A percentile compares a stretch with the other conserved stretches of the same genome.
Conservation (phyloP, 2,329 filamentous ascomycete species). For the Scolecobasidium constrictum region DNA sequence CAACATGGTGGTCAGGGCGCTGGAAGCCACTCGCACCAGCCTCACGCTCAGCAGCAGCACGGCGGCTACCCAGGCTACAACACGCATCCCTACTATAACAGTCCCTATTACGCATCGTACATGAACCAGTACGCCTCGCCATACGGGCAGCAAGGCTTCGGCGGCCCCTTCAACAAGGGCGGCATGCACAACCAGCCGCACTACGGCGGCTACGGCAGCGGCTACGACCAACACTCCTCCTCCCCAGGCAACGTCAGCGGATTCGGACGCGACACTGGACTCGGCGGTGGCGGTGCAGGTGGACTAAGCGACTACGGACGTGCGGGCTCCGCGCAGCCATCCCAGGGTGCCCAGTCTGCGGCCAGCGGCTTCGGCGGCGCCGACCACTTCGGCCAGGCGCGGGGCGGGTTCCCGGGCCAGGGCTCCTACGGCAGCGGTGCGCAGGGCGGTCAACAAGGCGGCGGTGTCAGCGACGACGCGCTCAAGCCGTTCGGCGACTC, state of each 20-base stretch:
- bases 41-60: slow-evolving; percentile 30
- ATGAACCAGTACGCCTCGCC: slow-evolving; percentile 50
- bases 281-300: slow-evolving; percentile 37
- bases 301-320: slow-evolving; percentile 51
- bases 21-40: slow-evolving; percentile 37
- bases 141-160: slow-evolving; percentile 37
- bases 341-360: slow-evolving; percentile 40
- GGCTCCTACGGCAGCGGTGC: slow-evolving; percentile 39
- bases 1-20: slow-evolving; percentile 37
- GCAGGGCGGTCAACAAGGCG: slow-evolving; percentile 36
- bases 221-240: slow-evolving; percentile 52
- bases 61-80: slow-evolving; percentile 46
- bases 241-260: slow-evolving; percentile 50
- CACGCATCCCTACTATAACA: slow-evolving; percentile 48
- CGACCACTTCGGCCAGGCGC: slow-evolving; percentile 49
- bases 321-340: slow-evolving; percentile 44
- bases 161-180: slow-evolving; percentile 42
- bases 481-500: slow-evolving; percentile 47
- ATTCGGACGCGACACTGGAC: slow-evolving; percentile 35
- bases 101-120: slow-evolving; percentile 52
- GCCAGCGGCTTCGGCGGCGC: slow-evolving; percentile 38
- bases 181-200: slow-evolving; percentile 54
- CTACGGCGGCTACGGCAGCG: slow-evolving; percentile 42
- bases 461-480: slow-evolving; percentile 37
- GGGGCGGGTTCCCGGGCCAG: slow-evolving; percentile 44